Base-by-base conservation (phyloP, 208 protist species). In the Trypanosoma melophagium region DNA sequence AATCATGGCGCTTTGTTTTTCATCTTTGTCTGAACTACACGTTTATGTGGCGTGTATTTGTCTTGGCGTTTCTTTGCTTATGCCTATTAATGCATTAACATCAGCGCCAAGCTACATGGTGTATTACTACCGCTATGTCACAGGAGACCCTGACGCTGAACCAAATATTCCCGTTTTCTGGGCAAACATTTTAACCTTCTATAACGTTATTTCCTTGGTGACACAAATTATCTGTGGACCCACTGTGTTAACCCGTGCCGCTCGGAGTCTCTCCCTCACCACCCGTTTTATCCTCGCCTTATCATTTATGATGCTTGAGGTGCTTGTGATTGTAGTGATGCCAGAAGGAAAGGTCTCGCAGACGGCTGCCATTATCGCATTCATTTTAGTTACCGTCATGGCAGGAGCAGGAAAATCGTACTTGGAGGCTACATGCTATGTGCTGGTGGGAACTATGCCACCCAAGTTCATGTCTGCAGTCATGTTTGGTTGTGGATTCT, bases 71-170 rank as follows among this genome's bases (percentile, higher is more conserved):
- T 90, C 89, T 17, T 67, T 89, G 42, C 74, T 97, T 19, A 96
- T 97, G 80, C 90, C 92, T 3, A 83, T 95, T 54, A 97, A 97
- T 50, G 81, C 83, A 31, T 80, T 96, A 38, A 89, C 87, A 25
- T 93, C 86, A 1, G 90, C 90, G 5, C 88, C 84, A 0, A 40
- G 63, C 14, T 97, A 92, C 76, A 94, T 96, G 75, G 35, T 85
- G 7, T 65, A 92, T 57, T 94, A 92, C 79, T 90, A 91, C 81
- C 86, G 87, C 68, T 94, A 89, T 62, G 82, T 90, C 2, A 80
- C 86, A 2, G 74, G 74, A 44, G 57, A 87, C 59, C 53, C 61
- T 31, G 21, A 87, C 31, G 81, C 86, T 13, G 60, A 61, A 35
- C 77, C 81, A 44, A 84, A 82, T 64, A 74, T 55, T 47, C 41